These are phyloP conservation scores for Stemphylium beticola DNA, from an alignment of 2,329 filamentous ascomycete species.

Conservation along the genomic window DNA sequence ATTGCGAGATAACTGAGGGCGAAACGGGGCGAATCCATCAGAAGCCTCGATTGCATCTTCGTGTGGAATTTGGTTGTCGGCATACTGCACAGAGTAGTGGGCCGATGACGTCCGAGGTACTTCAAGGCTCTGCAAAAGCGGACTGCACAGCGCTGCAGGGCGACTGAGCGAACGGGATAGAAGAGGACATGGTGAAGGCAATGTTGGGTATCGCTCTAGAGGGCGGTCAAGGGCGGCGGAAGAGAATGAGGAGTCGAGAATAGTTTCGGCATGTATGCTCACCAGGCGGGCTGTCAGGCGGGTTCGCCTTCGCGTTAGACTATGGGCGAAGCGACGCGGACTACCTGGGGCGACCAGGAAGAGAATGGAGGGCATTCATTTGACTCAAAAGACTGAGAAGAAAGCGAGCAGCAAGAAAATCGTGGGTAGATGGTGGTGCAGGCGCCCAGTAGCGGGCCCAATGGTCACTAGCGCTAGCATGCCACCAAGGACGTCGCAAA, in stretches of 20 bases:
- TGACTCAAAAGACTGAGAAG: slow-evolving; percentile 22
- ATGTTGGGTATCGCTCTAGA: not conserved
- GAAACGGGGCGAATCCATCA: slow-evolving; percentile 8
- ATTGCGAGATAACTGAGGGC: slow-evolving; percentile 16
- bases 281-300: slow-evolving; percentile 23
- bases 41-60: not conserved
- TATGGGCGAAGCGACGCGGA: slow-evolving; percentile 28
- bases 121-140: slow-evolving; percentile 8
- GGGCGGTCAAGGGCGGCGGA: not conserved
- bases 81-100: not conserved
- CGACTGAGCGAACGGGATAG: not conserved
- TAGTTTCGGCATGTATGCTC: not conserved
- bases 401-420: slow-evolving; percentile 17
- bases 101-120: not conserved
- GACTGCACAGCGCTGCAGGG: not conserved
- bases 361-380: slow-evolving; percentile 47
- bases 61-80: not conserved
- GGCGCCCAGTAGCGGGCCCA: slow-evolving; percentile 15
- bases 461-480: slow-evolving; percentile 17
- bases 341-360: slow-evolving; percentile 44
- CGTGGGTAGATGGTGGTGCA: slow-evolving; percentile 6
- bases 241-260: not conserved
- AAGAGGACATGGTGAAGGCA: not conserved
- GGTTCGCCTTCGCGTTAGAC: too few species aligned
- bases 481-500: slow-evolving; percentile 1